Conservation (phyloP, 441 rosid species). For the Gossypium gossypioides region DNA sequence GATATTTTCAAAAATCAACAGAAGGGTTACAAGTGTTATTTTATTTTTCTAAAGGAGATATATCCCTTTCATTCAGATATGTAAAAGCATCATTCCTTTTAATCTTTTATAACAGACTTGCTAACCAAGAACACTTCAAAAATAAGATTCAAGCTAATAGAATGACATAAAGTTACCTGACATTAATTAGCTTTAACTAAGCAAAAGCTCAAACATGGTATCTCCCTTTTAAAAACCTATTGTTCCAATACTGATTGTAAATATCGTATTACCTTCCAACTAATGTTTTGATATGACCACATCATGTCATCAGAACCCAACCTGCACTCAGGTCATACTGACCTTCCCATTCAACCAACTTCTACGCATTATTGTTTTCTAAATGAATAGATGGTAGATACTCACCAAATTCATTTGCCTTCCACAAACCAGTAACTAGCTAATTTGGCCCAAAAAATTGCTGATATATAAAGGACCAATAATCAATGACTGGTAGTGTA, state of each 20-base stretch:
- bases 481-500: not conserved
- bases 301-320: not conserved
- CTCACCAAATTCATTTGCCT: not conserved
- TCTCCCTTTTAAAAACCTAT: not conserved
- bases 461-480: not conserved
- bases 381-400: not conserved
- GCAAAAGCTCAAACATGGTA: not conserved
- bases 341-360: not conserved
- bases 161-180: not conserved
- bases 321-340: not conserved
- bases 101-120: not conserved
- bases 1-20: not conserved
- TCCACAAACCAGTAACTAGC: not conserved
- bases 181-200: not conserved
- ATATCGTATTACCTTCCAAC: not conserved
- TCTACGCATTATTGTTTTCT: not conserved
- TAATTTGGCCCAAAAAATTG: not conserved
- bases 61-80: slow-evolving; percentile 1
- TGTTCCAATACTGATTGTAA: not conserved
- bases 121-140: not conserved
- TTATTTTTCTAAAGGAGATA: not conserved
- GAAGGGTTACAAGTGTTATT: not conserved
- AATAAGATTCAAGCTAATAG: not conserved
- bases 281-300: not conserved
- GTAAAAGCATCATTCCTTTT: not conserved